Evolutionary conservation across 2,329 filamentous ascomycete species (phyloP), one percentile per base, ranked within the genome.

Genomic region (Aureobasidium sp.): DNA sequence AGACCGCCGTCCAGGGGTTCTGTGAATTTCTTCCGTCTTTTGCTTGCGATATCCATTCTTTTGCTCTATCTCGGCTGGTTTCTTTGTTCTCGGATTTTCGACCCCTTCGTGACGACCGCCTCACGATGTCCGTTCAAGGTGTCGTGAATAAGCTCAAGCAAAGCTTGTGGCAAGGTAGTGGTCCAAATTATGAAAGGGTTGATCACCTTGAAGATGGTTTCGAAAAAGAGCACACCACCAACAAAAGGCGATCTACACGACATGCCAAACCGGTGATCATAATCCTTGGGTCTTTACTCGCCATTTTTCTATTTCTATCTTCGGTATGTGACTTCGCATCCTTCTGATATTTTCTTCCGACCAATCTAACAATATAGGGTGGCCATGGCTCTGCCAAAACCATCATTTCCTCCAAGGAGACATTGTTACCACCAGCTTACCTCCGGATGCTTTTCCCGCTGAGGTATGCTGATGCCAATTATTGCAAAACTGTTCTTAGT

Each of bases 401-500:
- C 3, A 36, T 16, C 9, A 36, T 41, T n/a, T 42, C 45, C n/a
- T 13, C 29, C 3, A 50, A 59, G 27, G 45, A 30, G 45, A 27
- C 44, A 30, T 39, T 53, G 27, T 39, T 53, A n/a, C 49, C 48
- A n/a, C 61, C 61, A 53, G 61, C 53, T 16, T 53, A 51, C 39
- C 49, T 63, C 21, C 62, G 59, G 13, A 29, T 63, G 37, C 25
- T 65, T 5, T 50, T 54, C n/a, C 58, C 63, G 5, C 63, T 50
- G 8, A 55, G 30, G 9, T 41, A 60, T 5, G 25, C 54, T 4
- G 64, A 66, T 42, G 55, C 42, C 41, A 64, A 66, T 29, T 54
- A 63, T 4, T 70, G 67, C 64, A 70, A 69, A 59, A 59, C 65
- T 21, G 58, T 70, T 34, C 50, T 68, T 39, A 67, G 64, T 25